These are phyloP conservation scores for Schwanniomyces vanrijiae DNA, from an alignment of 805 yeast genomes.

Conservation along the genomic window DNA sequence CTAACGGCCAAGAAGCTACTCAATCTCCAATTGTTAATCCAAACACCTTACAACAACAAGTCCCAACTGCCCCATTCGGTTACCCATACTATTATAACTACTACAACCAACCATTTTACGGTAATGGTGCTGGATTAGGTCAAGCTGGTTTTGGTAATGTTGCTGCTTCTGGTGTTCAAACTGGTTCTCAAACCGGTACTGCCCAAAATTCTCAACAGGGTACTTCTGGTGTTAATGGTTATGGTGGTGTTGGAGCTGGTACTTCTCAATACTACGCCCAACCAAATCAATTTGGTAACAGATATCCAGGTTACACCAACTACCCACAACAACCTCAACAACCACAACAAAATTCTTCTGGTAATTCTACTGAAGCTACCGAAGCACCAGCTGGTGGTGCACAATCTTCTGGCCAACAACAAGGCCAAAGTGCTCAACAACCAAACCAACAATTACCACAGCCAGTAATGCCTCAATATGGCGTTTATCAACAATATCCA, in stretches of 20 bases:
- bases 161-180: constrained; percentile 12
- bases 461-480: constrained; percentile 42
- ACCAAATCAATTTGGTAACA: constrained; percentile 26
- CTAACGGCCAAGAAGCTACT: constrained; percentile 18
- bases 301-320: constrained; percentile 30
- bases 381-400: constrained; percentile 5
- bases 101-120: constrained; percentile 42
- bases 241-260: constrained; percentile 9
- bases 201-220: constrained; percentile 15
- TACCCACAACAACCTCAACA: constrained; percentile 24
- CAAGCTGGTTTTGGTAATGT: constrained; percentile 18
- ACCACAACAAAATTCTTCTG: constrained; percentile 5
- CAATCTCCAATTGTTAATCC: constrained; percentile 25
- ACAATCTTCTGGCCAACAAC: constrained; percentile 15
- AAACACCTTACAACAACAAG: constrained; percentile 29
- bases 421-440: constrained; percentile 17
- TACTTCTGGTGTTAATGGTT: constrained; percentile 6
- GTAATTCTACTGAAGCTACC: constrained; percentile 17
- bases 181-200: constrained; percentile 15
- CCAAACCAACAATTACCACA: constrained; percentile 29
- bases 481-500: constrained; percentile 48
- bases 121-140: constrained; percentile 29
- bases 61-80: constrained; percentile 40
- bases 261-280: constrained; percentile 27
- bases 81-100: constrained; percentile 44